Base-by-base conservation (phyloP, 2,329 filamentous ascomycete species). In the Didymella lethalis region DNA sequence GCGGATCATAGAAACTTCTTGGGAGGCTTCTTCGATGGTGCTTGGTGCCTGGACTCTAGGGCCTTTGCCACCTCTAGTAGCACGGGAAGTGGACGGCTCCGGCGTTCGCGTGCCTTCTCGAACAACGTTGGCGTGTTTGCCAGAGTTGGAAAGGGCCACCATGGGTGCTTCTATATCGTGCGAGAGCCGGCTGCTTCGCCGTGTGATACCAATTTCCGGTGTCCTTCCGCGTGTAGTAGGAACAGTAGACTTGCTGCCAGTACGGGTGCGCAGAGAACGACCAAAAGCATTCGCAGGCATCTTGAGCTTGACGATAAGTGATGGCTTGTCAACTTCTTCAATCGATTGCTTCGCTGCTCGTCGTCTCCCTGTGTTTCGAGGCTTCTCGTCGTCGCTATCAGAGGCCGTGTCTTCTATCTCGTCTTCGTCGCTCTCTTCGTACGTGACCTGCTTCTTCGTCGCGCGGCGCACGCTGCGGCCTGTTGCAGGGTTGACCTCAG, bases 171-270 rank as follows among this genome's bases (percentile, higher is more conserved):
- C 81, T 4, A 83, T 78, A 63, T 86, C 84, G 61, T 86, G 84
- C 25, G 83, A 86, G 18, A 86, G 80, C 45, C 87, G 85, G 69
- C 84, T 87, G 63, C 82, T 87, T 61, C 85, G 81, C 63, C 86
- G 79, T 38, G 77, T 78, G 29, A 72, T 75, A 0, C 65, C 69
- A 16, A 68, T 63, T 59, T 79, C 66, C 61, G 75, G 74, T 10
- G 78, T 77, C 50, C 67, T 74, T n/a, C 76, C 77, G 28, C 77
- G 75, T 18, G 64, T 57, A 23, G 64, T 55, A 47, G 56, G 46
- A 23, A 48, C 57, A 32, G 70, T 59, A 10, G 74, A 72, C 47
- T 77, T 77, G 56, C 78, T 78, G 31, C 77, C 76, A n/a, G 77
- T 76, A 43, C 79, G 77, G 25, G 75, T 72, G 48, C 79, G 77